A percentile compares a stretch with the other conserved stretches of the same genome.
phyloP scores from a whole-genome alignment of 768 basidiomycete genomes.

The Tephrocybe sp. region DNA sequence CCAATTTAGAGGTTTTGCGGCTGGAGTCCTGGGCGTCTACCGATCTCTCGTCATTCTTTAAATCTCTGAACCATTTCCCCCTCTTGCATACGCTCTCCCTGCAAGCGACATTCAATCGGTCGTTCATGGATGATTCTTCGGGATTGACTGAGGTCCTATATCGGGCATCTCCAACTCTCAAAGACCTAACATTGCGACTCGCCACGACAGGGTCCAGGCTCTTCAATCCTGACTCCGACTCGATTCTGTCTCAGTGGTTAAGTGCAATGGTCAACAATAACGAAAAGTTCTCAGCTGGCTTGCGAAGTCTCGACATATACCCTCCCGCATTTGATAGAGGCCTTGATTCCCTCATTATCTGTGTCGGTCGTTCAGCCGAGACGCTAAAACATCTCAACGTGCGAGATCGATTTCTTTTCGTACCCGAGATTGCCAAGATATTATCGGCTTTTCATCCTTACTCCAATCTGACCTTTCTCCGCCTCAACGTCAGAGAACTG shows the following conservation, averaged over 20 bases:
- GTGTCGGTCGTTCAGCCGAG: slow-evolving; percentile 27
- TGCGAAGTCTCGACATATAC: slow-evolving; percentile 37
- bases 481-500: slow-evolving; percentile 32
- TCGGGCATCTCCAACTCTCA: slow-evolving; percentile 27
- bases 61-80: slow-evolving; percentile 28
- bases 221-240: slow-evolving; percentile 30
- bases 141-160: slow-evolving; percentile 33
- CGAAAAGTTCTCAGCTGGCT: slow-evolving; percentile 23
- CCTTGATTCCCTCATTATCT: slow-evolving; percentile 29
- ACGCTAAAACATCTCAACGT: slow-evolving; percentile 34
- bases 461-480: slow-evolving; percentile 23
- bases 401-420: slow-evolving; percentile 37
- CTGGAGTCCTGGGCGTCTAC: slow-evolving; percentile 39
- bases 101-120: slow-evolving; percentile 37
- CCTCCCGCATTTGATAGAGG: slow-evolving; percentile 33
- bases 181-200: slow-evolving; percentile 34
- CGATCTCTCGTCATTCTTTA: slow-evolving; percentile 40
- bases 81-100: slow-evolving; percentile 29
- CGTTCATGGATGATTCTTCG: slow-evolving; percentile 30
- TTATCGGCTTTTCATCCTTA: slow-evolving; percentile 23
- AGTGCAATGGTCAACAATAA: slow-evolving; percentile 23
- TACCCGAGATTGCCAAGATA: slow-evolving; percentile 27
- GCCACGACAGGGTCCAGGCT: slow-evolving; percentile 30
- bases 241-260: slow-evolving; percentile 34
- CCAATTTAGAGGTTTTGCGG: slow-evolving; percentile 31